Base-by-base conservation (phyloP, 805 yeast species). In the Sugiyamaella marilandica region DNA sequence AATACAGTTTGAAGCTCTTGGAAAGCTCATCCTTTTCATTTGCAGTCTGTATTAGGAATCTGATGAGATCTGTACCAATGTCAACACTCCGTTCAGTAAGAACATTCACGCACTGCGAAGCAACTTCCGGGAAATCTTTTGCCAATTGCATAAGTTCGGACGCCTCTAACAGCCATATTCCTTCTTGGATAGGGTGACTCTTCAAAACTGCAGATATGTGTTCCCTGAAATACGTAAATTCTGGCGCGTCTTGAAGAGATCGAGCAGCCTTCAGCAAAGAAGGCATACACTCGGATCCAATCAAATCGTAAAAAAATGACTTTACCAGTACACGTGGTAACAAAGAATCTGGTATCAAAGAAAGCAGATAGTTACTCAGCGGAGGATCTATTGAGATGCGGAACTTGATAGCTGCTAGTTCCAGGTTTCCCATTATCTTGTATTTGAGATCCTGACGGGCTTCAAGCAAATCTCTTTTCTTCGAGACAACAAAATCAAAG, bases 401-500 rank as follows among this genome's bases (percentile, higher is more conserved):
- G 33, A 45, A 54, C 33, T 43, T 47, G 18, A 51, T 32, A 34
- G 55, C 57, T 21, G 51, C 36, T 2, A 56, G 41, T 19, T 56
- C 59, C 35, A 50, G 32, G 5, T 11, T 16, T 11, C 48, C 43
- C 18, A 14, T 21, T 9, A 56, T 37, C 31, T 48, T 35, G 19
- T 9, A 47, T 29, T n/a, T 24, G 2, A 56, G 50, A 29, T 54
- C 56, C 1, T 13, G 8, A 5, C 55, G 37, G 24, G 13, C 18
- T 16, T 46, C 32, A 10, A 56, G 31, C 9, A 18, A 43, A 10
- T 26, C 13, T 11, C 41, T 24, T 4, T 32, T 41, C 8, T 46
- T 26, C 16, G 44, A 45, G 13, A 54, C 13, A 5, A 54, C 49
- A 43, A 51, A 56, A 34, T 56, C 59, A 34, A 54, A 56, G 19